Conservation (phyloP, 1,284 basidiomycete genomes). For the Ceratobasidium papillatum region DNA sequence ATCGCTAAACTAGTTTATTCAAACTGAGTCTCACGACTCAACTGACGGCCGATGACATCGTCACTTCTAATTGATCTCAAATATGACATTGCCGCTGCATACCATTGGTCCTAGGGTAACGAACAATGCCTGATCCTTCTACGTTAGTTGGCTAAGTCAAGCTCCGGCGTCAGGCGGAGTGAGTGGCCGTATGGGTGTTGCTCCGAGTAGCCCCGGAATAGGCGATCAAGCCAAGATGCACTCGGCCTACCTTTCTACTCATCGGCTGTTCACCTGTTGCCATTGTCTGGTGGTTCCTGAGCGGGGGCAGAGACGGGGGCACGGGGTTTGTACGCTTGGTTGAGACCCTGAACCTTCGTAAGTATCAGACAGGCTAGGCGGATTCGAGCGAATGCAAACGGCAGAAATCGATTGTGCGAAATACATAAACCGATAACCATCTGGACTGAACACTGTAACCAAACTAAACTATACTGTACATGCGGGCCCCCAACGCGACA, state of each 20-base stretch:
- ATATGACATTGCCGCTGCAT: neutral
- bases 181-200: neutral
- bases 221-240: neutral
- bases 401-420: slow-evolving; percentile 24
- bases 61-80: neutral
- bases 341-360: slow-evolving; percentile 5
- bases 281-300: neutral
- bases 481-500: slow-evolving; percentile 9
- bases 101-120: neutral
- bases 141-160: neutral
- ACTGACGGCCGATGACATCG: neutral
- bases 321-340: neutral
- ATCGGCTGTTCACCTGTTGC: neutral
- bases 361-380: slow-evolving; percentile 11
- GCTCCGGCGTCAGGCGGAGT: neutral
- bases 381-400: neutral
- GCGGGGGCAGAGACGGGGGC: neutral
- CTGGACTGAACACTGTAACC: slow-evolving; percentile 17
- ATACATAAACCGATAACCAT: slow-evolving; percentile 32
- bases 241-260: neutral
- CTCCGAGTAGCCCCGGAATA: neutral
- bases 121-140: neutral
- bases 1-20: neutral
- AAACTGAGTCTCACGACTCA: neutral
- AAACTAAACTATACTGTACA: slow-evolving; percentile 24